Base-by-base conservation (phyloP, 495 filamentous ascomycete species). In the Trypethelium eluteriae region DNA sequence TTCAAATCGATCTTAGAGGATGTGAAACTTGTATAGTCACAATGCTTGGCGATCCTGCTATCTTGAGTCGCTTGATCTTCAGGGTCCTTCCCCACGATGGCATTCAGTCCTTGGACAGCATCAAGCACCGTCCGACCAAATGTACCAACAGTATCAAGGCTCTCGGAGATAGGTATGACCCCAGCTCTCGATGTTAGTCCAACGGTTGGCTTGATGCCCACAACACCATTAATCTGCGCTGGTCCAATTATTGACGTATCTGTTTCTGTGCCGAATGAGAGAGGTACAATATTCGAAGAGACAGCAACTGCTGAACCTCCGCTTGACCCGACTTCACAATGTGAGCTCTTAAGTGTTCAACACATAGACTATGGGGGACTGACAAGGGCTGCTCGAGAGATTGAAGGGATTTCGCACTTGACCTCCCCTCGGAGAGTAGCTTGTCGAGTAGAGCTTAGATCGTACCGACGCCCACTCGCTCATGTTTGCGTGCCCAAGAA, bases 401-500 rank as follows among this genome's bases (percentile, higher is more conserved):
- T 70, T 18, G 16, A 61, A 70, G 11, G 62, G 25, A 18, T 59
- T 59, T 7, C 41, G 16, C 46, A 39, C 39, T 50, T 70, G 68
- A 12, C 68, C 68, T 10, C 68, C 57, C 12, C 65, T 62, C 16
- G 57, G 57, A 2, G 68, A 70, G 18, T 53, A 70, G 47, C 64
- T 65, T 4, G 38, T 64, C 7, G 62, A 62, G 41, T 61, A 50
- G 64, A 35, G 44, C 25, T 25, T 66, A 0, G 39, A 66, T 12
- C 68, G 46, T 12, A 38, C n/a, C 39, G n/a, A 61, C 16, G 81
- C 77, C 77, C 78, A 81, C 63, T 83, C 71, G 35, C 73, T 76
- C 49, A 81, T 62, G 62, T 76, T 80, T 7, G 76, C 67, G 64
- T 82, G 78, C 41, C 80, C 80, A 5, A 86, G 74, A 25, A 86